Base-by-base conservation (phyloP, 164 flowering plant species). In the Vitis rupestris region DNA sequence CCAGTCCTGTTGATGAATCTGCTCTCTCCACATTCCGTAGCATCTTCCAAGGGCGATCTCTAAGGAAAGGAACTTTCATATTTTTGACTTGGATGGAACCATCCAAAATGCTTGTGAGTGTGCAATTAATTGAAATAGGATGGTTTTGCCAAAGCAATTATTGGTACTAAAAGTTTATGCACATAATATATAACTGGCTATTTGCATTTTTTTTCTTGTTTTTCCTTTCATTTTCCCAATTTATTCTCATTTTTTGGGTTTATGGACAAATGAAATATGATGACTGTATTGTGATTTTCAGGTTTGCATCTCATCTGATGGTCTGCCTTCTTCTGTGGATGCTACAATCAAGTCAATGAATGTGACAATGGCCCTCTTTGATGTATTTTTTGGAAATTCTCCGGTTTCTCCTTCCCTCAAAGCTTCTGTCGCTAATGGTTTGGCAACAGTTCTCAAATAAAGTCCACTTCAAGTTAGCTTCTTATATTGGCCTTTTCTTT, bases 381-480 rank as follows among this genome's bases (percentile, higher is more conserved):
- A 90, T 76, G 94, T 87, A 8, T 91, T 88, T 65, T 80, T 91
- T 30, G 97, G 98, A 60, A 77, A 79, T 74, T 56, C 79, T 73
- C 86, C 94, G 12, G 97, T 91, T 82, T 90, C 96, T 63, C 94
- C 94, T 44, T 75, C 94, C 23, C 68, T 94, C 78, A 94, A 89
- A 81, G 72, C 85, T 74, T 90, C 97, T 9, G 92, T 87, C 67
- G 79, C 85, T 59, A 75, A 62, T 59, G 88, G 90, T 6, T 78
- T 91, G 71, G 78, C 85, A 52, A 62, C 59, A 72, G 61, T 65
- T 11, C 85, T 88, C 77, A 78, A 77, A 66, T 86, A 84, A 76
- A 75, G 62, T 29, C 23, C 27, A 29, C 7, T 54, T 9, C 13
- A 8, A 64, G 66, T 68, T 73, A 47, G 59, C 65, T 27, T 60